Evolutionary conservation across 179 eudicot species (phyloP).

Genomic region (Heliamphora pulchella): DNA sequence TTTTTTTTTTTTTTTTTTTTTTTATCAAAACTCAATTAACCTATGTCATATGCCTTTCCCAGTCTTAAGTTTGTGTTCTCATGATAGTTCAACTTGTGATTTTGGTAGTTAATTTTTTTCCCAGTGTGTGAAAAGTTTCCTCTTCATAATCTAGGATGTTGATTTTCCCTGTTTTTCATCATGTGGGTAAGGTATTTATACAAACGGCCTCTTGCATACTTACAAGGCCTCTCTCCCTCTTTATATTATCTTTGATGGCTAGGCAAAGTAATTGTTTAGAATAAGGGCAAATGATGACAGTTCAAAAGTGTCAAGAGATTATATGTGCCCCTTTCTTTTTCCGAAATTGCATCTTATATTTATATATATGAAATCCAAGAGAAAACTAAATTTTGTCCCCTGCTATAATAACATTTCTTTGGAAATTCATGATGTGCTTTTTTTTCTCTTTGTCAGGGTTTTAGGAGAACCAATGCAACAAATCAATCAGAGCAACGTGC

Average conservation of each 20-base stretch:
- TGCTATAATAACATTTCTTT: neutral
- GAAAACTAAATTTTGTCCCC: neutral
- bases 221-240: neutral
- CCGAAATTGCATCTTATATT: neutral
- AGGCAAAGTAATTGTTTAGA: conserved; percentile 2
- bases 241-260: neutral
- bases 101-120: neutral
- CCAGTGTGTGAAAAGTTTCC: neutral
- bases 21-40: neutral
- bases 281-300: neutral
- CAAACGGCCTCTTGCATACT: no score
- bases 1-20: neutral
- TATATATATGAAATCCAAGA: neutral
- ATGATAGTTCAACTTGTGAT: neutral
- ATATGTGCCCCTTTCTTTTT: neutral
- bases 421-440: neutral
- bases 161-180: neutral
- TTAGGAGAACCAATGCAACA: conserved; percentile 49
- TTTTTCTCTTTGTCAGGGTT: conserved; percentile 46
- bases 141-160: neutral
- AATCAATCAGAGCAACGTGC: conserved; percentile 50
- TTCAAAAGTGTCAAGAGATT: neutral
- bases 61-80: neutral
- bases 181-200: neutral
- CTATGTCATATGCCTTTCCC: neutral